Conservation (phyloP, 805 yeast genomes). For the Kodamaea kaohsiungensis region DNA sequence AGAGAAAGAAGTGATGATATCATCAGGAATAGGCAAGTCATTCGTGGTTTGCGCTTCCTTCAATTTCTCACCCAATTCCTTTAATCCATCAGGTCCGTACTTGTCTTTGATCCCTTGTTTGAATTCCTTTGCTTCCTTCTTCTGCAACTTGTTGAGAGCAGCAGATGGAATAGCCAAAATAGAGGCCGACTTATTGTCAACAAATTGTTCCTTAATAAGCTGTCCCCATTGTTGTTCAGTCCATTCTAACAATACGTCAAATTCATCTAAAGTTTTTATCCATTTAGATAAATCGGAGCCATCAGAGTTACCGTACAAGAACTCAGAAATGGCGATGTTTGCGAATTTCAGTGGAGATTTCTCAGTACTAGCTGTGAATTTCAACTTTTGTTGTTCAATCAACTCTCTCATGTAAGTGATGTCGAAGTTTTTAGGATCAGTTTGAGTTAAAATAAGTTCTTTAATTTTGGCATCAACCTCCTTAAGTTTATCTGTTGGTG, state of each 20-base stretch:
- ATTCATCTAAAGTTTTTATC: conserved; percentile 58
- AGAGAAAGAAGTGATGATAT: conserved; percentile 59
- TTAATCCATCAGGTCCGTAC: conserved; percentile 63
- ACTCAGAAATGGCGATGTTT: conserved; percentile 71
- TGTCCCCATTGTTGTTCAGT: conserved; percentile 63
- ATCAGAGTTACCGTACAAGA: conserved; percentile 70
- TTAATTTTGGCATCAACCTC: conserved; percentile 55
- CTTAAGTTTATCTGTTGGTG: conserved; percentile 65
- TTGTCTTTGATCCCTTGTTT: conserved; percentile 48
- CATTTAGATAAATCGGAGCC: conserved; percentile 60
- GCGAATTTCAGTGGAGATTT: conserved; percentile 62
- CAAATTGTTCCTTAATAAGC: conserved; percentile 52
- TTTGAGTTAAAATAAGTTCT: conserved; percentile 54
- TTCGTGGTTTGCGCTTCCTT: conserved; percentile 65
- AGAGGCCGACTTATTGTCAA: conserved; percentile 63
- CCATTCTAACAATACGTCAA: conserved; percentile 62
- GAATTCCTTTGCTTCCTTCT: conserved; percentile 51
- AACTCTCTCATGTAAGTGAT: conserved; percentile 65
- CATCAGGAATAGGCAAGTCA: conserved; percentile 75
- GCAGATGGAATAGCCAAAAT: conserved; percentile 74
- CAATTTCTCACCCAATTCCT: conserved; percentile 49
- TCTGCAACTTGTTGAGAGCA: conserved; percentile 52
- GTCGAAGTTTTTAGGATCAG: conserved; percentile 54
- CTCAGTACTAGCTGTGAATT: conserved; percentile 61
- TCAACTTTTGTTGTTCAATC: conserved; percentile 62